Percentiles rank a stretch among this genome's conserved stretches.
Conservation (phyloP, 2,329 filamentous ascomycete species). For the Diplodia scrobiculata region DNA sequence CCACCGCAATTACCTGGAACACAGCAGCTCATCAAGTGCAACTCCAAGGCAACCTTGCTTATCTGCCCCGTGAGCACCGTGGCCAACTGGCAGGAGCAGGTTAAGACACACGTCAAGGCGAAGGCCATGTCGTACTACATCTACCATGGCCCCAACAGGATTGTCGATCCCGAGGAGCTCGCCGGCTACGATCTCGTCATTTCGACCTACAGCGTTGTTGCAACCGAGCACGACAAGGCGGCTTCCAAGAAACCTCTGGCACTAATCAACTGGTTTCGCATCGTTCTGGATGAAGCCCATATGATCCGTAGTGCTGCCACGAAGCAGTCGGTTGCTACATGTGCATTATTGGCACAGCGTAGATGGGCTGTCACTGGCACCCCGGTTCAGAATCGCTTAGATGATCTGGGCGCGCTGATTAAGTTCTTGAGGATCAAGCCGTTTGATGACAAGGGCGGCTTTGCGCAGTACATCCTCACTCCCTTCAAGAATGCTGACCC, state of each 20-base stretch:
- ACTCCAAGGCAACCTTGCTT: conserved; percentile 78
- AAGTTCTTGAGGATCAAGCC: conserved; percentile 82
- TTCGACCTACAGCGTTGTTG: conserved; percentile 87
- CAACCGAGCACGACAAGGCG: conserved; percentile 70
- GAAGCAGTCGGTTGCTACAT: conserved; percentile 80
- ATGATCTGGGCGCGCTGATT: conserved; percentile 83
- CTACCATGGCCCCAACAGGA: conserved; percentile 81
- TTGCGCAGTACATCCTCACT: conserved; percentile 75
- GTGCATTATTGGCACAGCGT: conserved; percentile 73
- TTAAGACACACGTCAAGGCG: conserved; percentile 74
- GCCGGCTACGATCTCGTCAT: conserved; percentile 79
- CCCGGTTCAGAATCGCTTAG: conserved; percentile 89
- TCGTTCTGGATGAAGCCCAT: conserved; percentile 93
- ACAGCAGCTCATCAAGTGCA: conserved; percentile 49
- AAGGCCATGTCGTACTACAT: conserved; percentile 71
- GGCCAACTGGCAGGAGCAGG: conserved; percentile 92
- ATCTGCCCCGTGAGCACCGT: conserved; percentile 89
- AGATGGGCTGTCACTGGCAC: conserved; percentile 98
- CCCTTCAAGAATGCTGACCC: conserved; percentile 87
- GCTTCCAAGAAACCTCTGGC: conserved; percentile 66
- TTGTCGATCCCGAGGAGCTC: conserved; percentile 66
- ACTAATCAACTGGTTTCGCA: conserved; percentile 86
- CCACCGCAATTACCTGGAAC: conserved; percentile 47
- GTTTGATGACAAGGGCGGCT: conserved; percentile 76
- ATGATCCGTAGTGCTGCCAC: conserved; percentile 86